Base-by-base conservation (phyloP, 306 rosid genomes). In the Chamaecrista fasciculata region DNA sequence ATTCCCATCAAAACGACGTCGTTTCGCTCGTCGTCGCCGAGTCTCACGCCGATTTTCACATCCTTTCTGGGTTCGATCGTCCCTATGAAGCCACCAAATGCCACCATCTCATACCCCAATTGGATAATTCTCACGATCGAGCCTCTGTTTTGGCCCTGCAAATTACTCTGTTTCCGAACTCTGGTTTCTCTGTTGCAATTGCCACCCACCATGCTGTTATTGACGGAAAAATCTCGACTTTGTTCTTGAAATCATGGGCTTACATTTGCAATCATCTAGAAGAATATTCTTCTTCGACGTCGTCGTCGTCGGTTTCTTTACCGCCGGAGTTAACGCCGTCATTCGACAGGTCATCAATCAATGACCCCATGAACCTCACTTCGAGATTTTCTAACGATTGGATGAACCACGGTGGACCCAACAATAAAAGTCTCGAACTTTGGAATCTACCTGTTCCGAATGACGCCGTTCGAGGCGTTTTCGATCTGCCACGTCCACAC, bases 161-260 rank as follows among this genome's bases (percentile, higher is more conserved):
- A 66, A 50, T 47, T 6, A 47, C 52, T 16, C 11, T 47, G 18
- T 47, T 47, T 47, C 52, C 52, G 1, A 47, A 47, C 66, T 14
- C 28, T 12, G 87, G 89, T 0, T 71, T 86, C 31, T 84, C 78
- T 21, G 74, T 86, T 14, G 86, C 80, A 53, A 31, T 76, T 12
- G 29, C 79, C 50, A 28, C 77, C 2, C 86, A 84, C 78, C 86
- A 81, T 69, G 85, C 83, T 1, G 66, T 69, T 42, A 51, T 79
- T 0, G 89, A 84, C 36, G 89, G 85, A 4, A 79, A 64, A 18
- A 67, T 67, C 0, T 71, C 83, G 25, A 74, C 76, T 8, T 58
- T 69, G 4, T 89, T 85, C 43, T 26, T 83, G 9, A 89, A 89
- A 68, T 60, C 87, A 0, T 89, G 96, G 91, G 84, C 91, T 64